These are phyloP conservation scores for Chlorokybus atmophyticus DNA, from an alignment of 139 green algal species.

Conservation along the genomic window DNA sequence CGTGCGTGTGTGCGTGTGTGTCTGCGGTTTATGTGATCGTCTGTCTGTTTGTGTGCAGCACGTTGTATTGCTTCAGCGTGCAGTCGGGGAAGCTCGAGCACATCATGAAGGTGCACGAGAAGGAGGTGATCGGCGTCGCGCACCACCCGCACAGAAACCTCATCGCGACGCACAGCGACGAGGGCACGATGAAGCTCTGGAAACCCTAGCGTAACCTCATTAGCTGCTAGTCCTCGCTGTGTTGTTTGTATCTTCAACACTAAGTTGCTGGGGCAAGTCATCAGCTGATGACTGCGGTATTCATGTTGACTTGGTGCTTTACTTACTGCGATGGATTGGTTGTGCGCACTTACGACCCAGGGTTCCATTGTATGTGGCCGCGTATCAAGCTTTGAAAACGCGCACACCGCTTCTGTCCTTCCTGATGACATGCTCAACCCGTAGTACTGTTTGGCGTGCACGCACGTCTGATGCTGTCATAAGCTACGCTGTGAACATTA, in stretches of 20 bases:
- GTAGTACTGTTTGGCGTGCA: too few relatives aligned
- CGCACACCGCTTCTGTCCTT: too few relatives aligned
- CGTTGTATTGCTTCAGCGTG: constrained; percentile 28
- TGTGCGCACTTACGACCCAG: too few relatives aligned
- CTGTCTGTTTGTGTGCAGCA: constrained; percentile 10
- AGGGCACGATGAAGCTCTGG: constrained; percentile 69
- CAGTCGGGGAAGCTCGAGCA: constrained; percentile 67
- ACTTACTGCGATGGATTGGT: too few relatives aligned
- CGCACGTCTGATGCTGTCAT: too few relatives aligned
- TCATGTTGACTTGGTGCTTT: neutral
- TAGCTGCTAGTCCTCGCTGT: neutral
- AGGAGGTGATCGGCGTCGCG: constrained; percentile 68
- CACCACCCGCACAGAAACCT: constrained; percentile 89
- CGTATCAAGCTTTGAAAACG: too few relatives aligned
- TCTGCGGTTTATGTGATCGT: too few relatives aligned
- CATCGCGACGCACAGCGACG: constrained; percentile 67
- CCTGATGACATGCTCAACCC: too few relatives aligned
- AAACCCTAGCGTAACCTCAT: constrained; percentile 4
- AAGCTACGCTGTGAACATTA: too few relatives aligned
- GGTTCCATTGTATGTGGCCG: too few relatives aligned
- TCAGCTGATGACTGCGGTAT: neutral
- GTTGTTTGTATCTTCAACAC: neutral
- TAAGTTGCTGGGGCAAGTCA: neutral
- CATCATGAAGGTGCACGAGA: constrained; percentile 61
- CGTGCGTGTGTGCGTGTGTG: too few relatives aligned